These are phyloP conservation scores for Hymenoscyphus repandus DNA, from an alignment of 2,329 filamentous ascomycete genomes.

Conservation along the genomic window DNA sequence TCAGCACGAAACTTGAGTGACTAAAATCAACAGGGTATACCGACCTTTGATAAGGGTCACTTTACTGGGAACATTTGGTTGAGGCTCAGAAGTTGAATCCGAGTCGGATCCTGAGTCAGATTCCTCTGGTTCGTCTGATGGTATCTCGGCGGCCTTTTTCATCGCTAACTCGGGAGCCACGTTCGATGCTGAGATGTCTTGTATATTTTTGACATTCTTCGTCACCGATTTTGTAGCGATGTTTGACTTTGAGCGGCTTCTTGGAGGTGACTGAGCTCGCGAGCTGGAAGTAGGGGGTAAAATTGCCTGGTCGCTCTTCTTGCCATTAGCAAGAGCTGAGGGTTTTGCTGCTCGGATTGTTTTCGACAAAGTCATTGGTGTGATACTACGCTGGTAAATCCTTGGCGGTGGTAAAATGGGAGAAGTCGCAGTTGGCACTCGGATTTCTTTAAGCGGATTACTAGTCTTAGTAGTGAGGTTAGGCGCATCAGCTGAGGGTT, in stretches of 20 bases:
- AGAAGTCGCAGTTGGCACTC: background rate
- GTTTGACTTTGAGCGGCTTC: too few relatives aligned
- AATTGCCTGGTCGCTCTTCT: too few relatives aligned
- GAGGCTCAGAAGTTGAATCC: background rate
- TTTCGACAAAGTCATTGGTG: too few relatives aligned
- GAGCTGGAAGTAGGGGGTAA: too few relatives aligned
- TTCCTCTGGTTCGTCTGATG: background rate
- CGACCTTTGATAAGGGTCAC: background rate
- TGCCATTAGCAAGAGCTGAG: too few relatives aligned
- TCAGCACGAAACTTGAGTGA: background rate
- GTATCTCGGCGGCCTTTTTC: background rate
- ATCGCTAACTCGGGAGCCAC: background rate
- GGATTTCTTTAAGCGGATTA: background rate
- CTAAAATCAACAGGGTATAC: too few relatives aligned
- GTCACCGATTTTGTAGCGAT: too few relatives aligned
- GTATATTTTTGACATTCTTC: too few relatives aligned
- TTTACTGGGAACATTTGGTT: background rate
- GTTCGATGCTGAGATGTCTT: background rate
- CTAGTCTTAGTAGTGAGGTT: too few relatives aligned
- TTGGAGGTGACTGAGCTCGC: too few relatives aligned
- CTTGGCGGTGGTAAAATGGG: conserved; percentile 11
- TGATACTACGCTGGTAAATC: background rate
- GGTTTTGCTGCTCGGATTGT: too few relatives aligned
- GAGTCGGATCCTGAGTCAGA: conserved; percentile 2
- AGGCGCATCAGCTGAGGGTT: too few relatives aligned